Conservation (phyloP, 1,284 basidiomycete species). For the Chalciporus sp. region DNA sequence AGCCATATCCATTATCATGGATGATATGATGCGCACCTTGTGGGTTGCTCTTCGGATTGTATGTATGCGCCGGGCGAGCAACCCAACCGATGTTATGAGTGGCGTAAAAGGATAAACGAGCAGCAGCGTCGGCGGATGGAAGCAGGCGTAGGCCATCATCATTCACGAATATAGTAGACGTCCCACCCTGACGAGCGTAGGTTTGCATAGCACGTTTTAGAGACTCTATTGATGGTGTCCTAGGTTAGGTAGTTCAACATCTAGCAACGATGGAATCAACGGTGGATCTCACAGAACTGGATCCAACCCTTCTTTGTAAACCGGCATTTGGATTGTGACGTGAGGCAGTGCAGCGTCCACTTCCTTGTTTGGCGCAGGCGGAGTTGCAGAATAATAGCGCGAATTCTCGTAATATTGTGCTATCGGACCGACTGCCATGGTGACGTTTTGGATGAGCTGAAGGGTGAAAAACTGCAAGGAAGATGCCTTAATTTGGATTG, state of each 20-base stretch:
- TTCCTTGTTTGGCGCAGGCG: conserved; percentile 59
- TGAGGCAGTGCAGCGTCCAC: conserved; percentile 68
- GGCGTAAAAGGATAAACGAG: conserved; percentile 74
- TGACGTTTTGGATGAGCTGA: conserved; percentile 61
- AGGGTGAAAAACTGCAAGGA: conserved; percentile 59
- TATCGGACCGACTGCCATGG: conserved; percentile 70
- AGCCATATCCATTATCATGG: neutral
- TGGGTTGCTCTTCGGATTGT: conserved; percentile 39
- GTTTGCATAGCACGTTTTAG: conserved; percentile 87
- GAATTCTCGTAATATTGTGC: conserved; percentile 78
- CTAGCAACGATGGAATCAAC: conserved; percentile 4
- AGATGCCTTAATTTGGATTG: neutral
- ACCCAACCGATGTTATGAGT: conserved; percentile 85
- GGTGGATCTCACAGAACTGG: conserved; percentile 60
- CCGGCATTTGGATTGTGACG: conserved; percentile 77
- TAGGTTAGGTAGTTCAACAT: conserved; percentile 30
- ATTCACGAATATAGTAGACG: conserved; percentile 74
- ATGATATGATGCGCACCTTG: conserved; percentile 13
- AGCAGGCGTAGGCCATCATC: conserved; percentile 78
- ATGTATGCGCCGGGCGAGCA: conserved; percentile 72
- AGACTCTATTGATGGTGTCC: conserved; percentile 75
- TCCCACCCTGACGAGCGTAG: conserved; percentile 81
- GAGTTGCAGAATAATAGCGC: conserved; percentile 67
- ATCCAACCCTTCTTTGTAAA: conserved; percentile 76
- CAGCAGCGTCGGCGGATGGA: conserved; percentile 57